Percentiles rank a stretch among this genome's conserved stretches.
phyloP scores from a whole-genome alignment of 805 yeast genomes.

The Candida awuae region DNA sequence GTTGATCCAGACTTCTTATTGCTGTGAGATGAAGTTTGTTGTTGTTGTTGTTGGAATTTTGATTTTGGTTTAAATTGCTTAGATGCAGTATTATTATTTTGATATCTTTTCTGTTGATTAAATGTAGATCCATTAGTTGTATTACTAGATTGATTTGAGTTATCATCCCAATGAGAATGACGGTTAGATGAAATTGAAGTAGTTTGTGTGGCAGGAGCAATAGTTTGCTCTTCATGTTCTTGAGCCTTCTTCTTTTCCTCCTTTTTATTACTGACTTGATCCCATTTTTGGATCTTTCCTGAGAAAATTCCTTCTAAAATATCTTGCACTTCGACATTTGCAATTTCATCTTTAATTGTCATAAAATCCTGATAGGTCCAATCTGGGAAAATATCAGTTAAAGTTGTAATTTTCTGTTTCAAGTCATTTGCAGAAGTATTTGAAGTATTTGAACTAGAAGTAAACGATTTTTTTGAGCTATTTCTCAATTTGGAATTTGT shows the following conservation, averaged over 20 bases:
- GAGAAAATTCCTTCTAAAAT: slow-evolving; percentile 84
- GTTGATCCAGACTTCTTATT: slow-evolving; percentile 1
- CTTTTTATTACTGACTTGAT: slow-evolving; percentile 64
- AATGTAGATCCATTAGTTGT: background rate
- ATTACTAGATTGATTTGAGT: background rate
- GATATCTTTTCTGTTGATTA: slow-evolving; percentile 7
- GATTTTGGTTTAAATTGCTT: slow-evolving; percentile 7
- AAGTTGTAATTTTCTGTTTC: slow-evolving; percentile 40
- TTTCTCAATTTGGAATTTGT: slow-evolving; percentile 30
- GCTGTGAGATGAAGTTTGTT: slow-evolving; percentile 2
- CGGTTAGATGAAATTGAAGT: slow-evolving; percentile 6
- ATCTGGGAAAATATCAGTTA: slow-evolving; percentile 85
- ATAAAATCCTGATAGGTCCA: slow-evolving; percentile 85
- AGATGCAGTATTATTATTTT: slow-evolving; percentile 2
- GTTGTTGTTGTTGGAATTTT: slow-evolving; percentile 3
- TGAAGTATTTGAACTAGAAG: slow-evolving; percentile 14
- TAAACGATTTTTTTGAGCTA: slow-evolving; percentile 35
- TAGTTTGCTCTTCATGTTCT: slow-evolving; percentile 11
- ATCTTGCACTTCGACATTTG: slow-evolving; percentile 57
- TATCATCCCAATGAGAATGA: slow-evolving; percentile 10
- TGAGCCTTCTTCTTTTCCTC: slow-evolving; percentile 18
- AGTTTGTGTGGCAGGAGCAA: slow-evolving; percentile 2
- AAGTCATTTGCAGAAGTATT: slow-evolving; percentile 22
- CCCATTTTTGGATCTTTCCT: slow-evolving; percentile 90
- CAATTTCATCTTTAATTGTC: slow-evolving; percentile 65